phyloP scores from a whole-genome alignment of 2,329 filamentous ascomycete genomes.

The Sphaerostilbella broomeana region DNA sequence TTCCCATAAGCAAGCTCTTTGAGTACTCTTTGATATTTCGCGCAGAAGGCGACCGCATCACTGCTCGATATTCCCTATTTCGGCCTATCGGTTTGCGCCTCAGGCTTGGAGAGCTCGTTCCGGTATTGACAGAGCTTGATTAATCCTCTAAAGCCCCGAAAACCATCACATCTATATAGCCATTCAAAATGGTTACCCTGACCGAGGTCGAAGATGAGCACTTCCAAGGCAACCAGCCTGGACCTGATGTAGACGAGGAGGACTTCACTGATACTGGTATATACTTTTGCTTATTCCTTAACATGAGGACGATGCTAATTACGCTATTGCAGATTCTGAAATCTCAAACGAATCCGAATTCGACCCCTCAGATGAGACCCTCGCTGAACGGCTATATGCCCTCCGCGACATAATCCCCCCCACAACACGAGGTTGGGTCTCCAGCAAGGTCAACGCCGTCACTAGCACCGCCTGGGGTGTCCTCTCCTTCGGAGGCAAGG shows the following conservation, averaged over 20 bases:
- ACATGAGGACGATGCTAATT: slow-evolving; percentile 1
- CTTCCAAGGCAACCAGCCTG: slow-evolving; percentile 66
- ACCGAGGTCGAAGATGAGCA: slow-evolving; percentile 96
- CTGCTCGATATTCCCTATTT: neutral
- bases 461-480: slow-evolving; percentile 43
- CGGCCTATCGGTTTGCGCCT: slow-evolving; percentile 1
- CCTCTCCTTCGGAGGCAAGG: slow-evolving; percentile 70
- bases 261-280: slow-evolving; percentile 92
- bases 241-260: slow-evolving; percentile 74
- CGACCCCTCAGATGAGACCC: slow-evolving; percentile 50
- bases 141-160: neutral
- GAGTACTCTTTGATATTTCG: neutral
- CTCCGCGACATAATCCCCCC: slow-evolving; percentile 72
- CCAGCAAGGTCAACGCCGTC: slow-evolving; percentile 53
- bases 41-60: slow-evolving; percentile 6
- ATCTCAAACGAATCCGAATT: slow-evolving; percentile 76
- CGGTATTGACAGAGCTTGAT: neutral
- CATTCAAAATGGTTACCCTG: slow-evolving; percentile 79
- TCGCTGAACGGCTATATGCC: slow-evolving; percentile 64
- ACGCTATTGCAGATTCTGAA: slow-evolving; percentile 57
- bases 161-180: slow-evolving; percentile 9
- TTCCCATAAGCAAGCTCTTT: neutral
- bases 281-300: slow-evolving; percentile 17
- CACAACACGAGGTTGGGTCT: slow-evolving; percentile 61
- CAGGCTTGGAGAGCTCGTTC: neutral